Evolutionary conservation across 306 rosid species (phyloP), one percentile per base, ranked within the genome.

Genomic region (Lagenaria siceraria): DNA sequence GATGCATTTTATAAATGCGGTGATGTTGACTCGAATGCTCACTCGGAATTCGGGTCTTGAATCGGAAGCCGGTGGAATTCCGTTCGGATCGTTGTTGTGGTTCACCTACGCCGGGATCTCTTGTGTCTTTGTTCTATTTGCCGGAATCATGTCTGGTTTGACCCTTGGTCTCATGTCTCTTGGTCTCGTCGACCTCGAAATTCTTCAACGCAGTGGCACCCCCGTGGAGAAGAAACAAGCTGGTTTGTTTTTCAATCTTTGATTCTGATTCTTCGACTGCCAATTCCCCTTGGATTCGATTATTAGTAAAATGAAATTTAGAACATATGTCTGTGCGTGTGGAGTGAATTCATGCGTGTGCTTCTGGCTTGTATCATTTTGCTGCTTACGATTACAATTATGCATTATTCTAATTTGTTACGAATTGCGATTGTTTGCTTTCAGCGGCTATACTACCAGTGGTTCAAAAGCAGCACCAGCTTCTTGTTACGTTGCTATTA

Each of bases 101-200:
- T 87, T 85, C 81, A 15, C 84, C 40, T 92, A 95, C 51, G 96
- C 89, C 18, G 99, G 96, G 2, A 62, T 90, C 78, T 95, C 97
- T 10, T 79, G 87, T 42, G 66, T 85, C 48, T 78, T 95, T 0
- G 97, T 95, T 60, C 80, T 90, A 77, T 95, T 95, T 75, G 99
- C 99, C 7, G 99, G 99, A 22, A 89, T 95, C n/a, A 92, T 95
- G 99, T 92, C 99, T 11, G 99, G 99, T 19, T 63, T 95, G 64
- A 95, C 99, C 49, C 90, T 95, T 15, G 99, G 99, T 10, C 96
- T 95, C 82, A 95, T 95, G 99, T 95, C 99, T 61, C 97, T 95
- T 13, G 87, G 96, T 63, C 97, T 86, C 76, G 99, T 95, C 24
- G 99, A 95, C 74, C 97, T 95, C 71, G 99, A 95, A 90, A 95